Evolutionary conservation across 768 basidiomycete genomes (phyloP).

Genomic region (Amanita phalloides): DNA sequence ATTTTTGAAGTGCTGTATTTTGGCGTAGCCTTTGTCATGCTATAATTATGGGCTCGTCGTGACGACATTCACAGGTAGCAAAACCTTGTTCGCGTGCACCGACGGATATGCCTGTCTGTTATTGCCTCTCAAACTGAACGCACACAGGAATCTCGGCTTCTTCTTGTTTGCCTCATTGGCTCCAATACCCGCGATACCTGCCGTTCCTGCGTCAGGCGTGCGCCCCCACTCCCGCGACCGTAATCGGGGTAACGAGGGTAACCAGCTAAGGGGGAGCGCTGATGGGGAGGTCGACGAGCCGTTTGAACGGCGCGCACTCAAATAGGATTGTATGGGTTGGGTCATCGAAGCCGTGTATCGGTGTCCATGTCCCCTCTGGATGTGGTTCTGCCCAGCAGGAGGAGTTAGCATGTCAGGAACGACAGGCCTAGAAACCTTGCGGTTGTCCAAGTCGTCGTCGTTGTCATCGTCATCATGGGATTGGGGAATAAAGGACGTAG

Average conservation of each 20-base stretch:
- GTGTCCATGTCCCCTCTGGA: constrained; percentile 4
- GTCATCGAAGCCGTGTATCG: constrained; percentile 16
- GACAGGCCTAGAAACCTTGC: constrained; percentile 8
- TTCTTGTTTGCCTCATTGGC: constrained; percentile 15
- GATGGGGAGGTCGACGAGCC: constrained; percentile 38
- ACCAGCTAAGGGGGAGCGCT: background rate
- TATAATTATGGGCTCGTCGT: no score
- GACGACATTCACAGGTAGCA: background rate
- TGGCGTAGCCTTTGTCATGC: no score
- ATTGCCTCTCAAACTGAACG: constrained; percentile 23
- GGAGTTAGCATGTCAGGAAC: constrained; percentile 7
- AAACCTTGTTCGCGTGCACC: constrained; percentile 7
- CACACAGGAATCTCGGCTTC: constrained; percentile 34
- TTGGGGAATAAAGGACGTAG: no score
- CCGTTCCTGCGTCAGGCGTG: background rate
- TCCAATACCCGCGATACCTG: constrained; percentile 7
- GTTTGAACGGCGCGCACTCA: constrained; percentile 43
- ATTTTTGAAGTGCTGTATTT: no score
- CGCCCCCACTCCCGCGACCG: no score
- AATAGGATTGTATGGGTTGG: constrained; percentile 39
- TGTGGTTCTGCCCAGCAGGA: constrained; percentile 6
- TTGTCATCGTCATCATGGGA: no score
- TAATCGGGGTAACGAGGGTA: constrained; percentile 23
- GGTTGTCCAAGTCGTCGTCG: constrained; percentile 9
- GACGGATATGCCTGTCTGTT: background rate